Evolutionary conservation across 768 basidiomycete species (phyloP), one percentile per base, ranked within the genome.

Genomic region (Mycena olivaceomarginata): DNA sequence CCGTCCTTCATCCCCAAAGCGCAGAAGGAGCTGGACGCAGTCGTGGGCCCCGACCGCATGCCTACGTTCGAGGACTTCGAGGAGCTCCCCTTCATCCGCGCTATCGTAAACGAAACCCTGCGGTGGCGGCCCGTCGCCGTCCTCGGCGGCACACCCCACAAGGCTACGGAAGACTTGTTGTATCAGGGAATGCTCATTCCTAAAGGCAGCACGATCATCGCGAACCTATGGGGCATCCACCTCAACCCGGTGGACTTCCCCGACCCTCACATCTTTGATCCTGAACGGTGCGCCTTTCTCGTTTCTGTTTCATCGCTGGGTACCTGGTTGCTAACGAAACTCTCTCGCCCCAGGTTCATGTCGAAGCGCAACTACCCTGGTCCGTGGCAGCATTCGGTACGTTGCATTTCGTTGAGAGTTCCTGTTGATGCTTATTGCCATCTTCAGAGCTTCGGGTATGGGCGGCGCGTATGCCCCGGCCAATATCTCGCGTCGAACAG

Each of bases 151-250:
- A 83, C 83, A 40, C 85, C 86, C 16, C 87, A 87, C 78, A 83
- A 86, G n/a, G 84, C 84, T 15, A 86, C 83, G 11, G 82, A 81
- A 16, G 86, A 87, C 66, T 85, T 87, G 67, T 84, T 82, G 37
- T 88, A 88, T 74, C 81, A 86, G 41, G 86, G 84, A 76, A 86
- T 86, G 87, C 84, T 81, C 66, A 87, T 87, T 37, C 87, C 87
- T 1, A 84, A 84, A 76, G 87, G 86, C 45, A 82, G 83, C 20
- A 87, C 86, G 1, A 77, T 87, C 31, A 86, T 85, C 69, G 85
- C 86, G 8, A 87, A 87, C 70, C 78, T 85, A 18, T 79, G 78
- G 78, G 78, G 78, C 22, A 79, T 79, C 53, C 78, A 79, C 57
- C 68, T 79, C 37, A 79, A 79, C 64, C 62, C 74, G 0, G 68